Conservation (phyloP, 306 rosid genomes). For the Mimosa bimucronata region DNA sequence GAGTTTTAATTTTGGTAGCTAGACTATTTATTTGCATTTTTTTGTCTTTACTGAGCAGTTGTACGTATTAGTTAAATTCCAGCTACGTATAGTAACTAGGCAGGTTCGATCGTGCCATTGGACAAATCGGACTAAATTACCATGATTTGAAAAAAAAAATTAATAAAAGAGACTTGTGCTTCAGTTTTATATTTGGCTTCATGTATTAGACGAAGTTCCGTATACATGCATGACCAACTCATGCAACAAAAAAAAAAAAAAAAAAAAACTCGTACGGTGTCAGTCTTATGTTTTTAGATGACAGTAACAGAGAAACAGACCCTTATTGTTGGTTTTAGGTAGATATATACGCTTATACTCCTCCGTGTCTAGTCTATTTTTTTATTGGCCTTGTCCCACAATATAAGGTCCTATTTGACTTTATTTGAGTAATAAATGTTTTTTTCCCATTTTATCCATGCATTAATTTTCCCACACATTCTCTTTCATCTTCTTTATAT, state of each 20-base stretch:
- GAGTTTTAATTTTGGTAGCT: background rate
- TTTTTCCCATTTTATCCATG: too few relatives aligned
- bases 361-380: too few relatives aligned
- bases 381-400: too few relatives aligned
- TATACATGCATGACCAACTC: background rate
- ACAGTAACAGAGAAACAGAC: background rate
- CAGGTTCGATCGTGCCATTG: background rate
- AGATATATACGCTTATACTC: background rate
- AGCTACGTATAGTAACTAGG: background rate
- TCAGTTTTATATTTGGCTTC: background rate
- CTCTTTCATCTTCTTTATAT: too few relatives aligned
- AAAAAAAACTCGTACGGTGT: slow-evolving; percentile 17
- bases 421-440: too few relatives aligned
- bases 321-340: background rate
- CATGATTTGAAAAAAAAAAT: background rate
- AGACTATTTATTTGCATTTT: background rate
- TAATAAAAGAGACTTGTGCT: background rate
- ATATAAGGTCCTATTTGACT: too few relatives aligned
- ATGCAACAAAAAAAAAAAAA: background rate
- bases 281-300: background rate
- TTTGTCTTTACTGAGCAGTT: background rate
- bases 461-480: too few relatives aligned
- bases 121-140: background rate
- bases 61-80: background rate
- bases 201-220: slow-evolving; percentile 12